A percentile compares a stretch with the other conserved stretches of the same genome.
Evolutionary conservation across 495 filamentous ascomycete genomes (phyloP).

Genomic region (Saxispiralis lemnorum): DNA sequence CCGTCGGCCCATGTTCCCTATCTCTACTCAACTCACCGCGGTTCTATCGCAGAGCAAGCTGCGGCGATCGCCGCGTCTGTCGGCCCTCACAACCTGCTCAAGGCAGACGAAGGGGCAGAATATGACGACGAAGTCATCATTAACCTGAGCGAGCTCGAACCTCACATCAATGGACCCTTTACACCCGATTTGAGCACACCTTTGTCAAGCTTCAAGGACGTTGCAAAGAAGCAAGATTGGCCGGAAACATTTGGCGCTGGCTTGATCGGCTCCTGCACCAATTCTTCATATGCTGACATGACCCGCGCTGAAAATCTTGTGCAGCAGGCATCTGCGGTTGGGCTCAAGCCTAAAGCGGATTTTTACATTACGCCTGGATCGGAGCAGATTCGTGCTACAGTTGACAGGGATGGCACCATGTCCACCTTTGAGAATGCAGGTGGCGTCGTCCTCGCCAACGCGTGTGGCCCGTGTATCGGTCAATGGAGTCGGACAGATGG

Average conservation of each 20-base stretch:
- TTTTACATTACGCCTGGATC: conserved; percentile 95
- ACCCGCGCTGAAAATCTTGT: conserved; percentile 80
- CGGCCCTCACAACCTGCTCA: conserved; percentile 40
- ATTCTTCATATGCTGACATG: conserved; percentile 98
- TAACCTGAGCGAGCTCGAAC: conserved; percentile 75
- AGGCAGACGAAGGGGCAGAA: conserved; percentile 58
- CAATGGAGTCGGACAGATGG: conserved; percentile 90
- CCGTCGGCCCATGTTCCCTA: conserved; percentile 49
- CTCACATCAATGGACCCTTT: conserved; percentile 94
- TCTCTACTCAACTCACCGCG: conserved; percentile 65
- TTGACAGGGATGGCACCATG: conserved; percentile 71
- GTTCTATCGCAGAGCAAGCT: conserved; percentile 48
- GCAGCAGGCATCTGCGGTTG: conserved; percentile 71
- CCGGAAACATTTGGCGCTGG: conserved; percentile 78
- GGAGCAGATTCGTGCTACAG: conserved; percentile 88
- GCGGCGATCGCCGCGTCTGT: conserved; percentile 24
- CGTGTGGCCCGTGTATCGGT: conserved; percentile 88
- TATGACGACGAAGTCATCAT: conserved; percentile 91
- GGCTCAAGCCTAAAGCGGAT: conserved; percentile 68
- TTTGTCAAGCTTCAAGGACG: conserved; percentile 67
- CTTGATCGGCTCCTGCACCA: conserved; percentile 93
- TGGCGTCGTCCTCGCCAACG: conserved; percentile 80
- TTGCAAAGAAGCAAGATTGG: conserved; percentile 71
- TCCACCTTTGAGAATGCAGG: conserved; percentile 75
- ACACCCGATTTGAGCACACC: conserved; percentile 90